These are phyloP conservation scores for Suhomyces sp. DNA, from an alignment of 805 yeast genomes.

Conservation along the genomic window DNA sequence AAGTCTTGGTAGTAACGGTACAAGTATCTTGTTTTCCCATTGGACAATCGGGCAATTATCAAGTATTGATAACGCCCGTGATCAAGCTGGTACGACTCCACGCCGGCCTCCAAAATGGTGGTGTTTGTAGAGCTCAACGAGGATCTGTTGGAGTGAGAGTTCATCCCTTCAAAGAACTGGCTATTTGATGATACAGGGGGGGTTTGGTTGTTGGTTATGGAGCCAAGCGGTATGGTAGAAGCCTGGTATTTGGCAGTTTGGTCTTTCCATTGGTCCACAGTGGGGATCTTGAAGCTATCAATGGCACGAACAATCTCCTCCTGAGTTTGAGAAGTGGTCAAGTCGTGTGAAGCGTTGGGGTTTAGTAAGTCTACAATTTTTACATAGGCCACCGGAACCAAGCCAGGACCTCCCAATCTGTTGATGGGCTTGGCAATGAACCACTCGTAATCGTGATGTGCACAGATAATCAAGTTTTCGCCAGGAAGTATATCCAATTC, in stretches of 20 bases:
- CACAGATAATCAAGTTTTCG: constrained; percentile 88
- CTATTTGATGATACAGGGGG: constrained; percentile 34
- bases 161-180: constrained; percentile 31
- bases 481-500: constrained; percentile 84
- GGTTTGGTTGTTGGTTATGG: constrained; percentile 26
- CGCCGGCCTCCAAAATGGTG: constrained; percentile 60
- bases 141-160: constrained; percentile 23
- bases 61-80: constrained; percentile 89
- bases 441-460: constrained; percentile 97
- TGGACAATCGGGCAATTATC: constrained; percentile 60
- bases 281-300: constrained; percentile 68
- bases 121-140: constrained; percentile 30
- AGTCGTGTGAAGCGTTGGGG: constrained; percentile 44
- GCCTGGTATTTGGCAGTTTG: constrained; percentile 91
- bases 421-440: constrained; percentile 96
- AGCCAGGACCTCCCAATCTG: constrained; percentile 93
- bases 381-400: constrained; percentile 89
- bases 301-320: constrained; percentile 52
- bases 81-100: constrained; percentile 75
- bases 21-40: constrained; percentile 66
- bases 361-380: constrained; percentile 73
- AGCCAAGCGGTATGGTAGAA: constrained; percentile 71
- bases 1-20: constrained; percentile 94
- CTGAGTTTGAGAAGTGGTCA: constrained; percentile 36
- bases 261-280: constrained; percentile 94